Evolutionary conservation across 306 rosid species (phyloP).

Genomic region (Castanospermum australe): DNA sequence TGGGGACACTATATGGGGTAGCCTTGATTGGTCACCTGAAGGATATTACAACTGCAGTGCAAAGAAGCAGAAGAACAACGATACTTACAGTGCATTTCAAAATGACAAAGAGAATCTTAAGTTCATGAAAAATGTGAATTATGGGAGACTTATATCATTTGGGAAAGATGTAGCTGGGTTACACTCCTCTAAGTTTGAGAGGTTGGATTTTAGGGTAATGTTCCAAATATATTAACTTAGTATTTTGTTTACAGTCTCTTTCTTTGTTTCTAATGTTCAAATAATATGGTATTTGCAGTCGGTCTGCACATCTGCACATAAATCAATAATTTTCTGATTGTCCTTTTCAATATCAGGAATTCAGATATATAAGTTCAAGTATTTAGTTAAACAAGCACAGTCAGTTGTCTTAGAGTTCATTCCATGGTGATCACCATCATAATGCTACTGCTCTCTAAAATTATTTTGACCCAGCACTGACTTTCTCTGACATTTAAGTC

Average conservation of each 20-base stretch:
- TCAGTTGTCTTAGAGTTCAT: neutral
- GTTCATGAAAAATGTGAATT: constrained; percentile 38
- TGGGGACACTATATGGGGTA: constrained; percentile 82
- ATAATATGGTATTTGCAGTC: constrained; percentile 8
- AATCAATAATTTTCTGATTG: neutral
- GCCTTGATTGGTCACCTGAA: constrained; percentile 88
- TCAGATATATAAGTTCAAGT: neutral
- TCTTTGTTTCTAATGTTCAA: neutral
- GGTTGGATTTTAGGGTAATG: constrained; percentile 70
- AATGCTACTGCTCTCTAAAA: neutral
- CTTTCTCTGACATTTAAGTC: neutral
- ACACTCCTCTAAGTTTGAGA: constrained; percentile 66
- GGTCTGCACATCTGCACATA: neutral
- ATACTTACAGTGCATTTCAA: constrained; percentile 28
- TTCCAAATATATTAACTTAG: constrained; percentile 19
- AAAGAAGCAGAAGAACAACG: constrained; percentile 58
- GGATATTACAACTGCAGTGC: constrained; percentile 49
- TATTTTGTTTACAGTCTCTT: neutral
- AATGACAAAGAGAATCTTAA: constrained; percentile 16
- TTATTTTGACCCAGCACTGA: neutral
- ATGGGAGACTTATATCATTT: constrained; percentile 76
- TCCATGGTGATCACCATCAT: neutral
- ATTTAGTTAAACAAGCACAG: neutral
- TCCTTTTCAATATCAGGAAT: constrained; percentile 12
- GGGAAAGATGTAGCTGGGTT: constrained; percentile 60